These are phyloP conservation scores for Sugiyamaella neomexicana DNA, from an alignment of 1,139 yeast species.

Conservation along the genomic window DNA sequence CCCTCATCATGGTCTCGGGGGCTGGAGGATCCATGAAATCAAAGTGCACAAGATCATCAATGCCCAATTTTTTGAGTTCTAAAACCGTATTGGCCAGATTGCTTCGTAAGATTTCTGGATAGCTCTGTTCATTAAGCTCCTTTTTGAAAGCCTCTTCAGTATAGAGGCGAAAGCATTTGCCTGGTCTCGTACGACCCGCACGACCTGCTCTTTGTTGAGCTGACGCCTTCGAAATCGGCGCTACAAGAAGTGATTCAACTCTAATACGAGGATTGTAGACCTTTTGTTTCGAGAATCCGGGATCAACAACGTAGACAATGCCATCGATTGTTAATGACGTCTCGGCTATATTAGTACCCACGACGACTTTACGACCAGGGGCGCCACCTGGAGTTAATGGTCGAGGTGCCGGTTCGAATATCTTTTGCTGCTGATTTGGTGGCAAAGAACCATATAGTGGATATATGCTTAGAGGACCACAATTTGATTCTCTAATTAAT, in stretches of 20 bases:
- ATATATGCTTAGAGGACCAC: slow-evolving; percentile 86
- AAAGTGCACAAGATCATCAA: slow-evolving; percentile 94
- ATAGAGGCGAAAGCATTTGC: slow-evolving; percentile 93
- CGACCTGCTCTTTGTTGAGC: slow-evolving; percentile 99
- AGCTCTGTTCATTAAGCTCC: slow-evolving; percentile 90
- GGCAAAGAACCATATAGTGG: slow-evolving; percentile 96
- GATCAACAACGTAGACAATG: slow-evolving; percentile 94
- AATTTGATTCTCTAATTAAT: slow-evolving; percentile 78
- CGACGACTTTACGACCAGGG: slow-evolving; percentile 90
- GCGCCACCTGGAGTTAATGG: slow-evolving; percentile 64
- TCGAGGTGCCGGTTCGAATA: slow-evolving; percentile 86
- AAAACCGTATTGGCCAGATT: slow-evolving; percentile 90
- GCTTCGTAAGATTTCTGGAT: slow-evolving; percentile 91
- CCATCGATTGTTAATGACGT: slow-evolving; percentile 98
- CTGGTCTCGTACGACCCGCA: slow-evolving; percentile 99
- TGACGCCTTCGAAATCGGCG: slow-evolving; percentile 95
- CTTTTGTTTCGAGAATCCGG: slow-evolving; percentile 95
- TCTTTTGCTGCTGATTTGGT: slow-evolving; percentile 90
- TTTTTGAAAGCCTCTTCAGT: slow-evolving; percentile 96
- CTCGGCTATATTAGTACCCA: slow-evolving; percentile 97
- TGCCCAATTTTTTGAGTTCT: slow-evolving; percentile 88
- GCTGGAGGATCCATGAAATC: slow-evolving; percentile 99
- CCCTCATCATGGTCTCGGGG: slow-evolving; percentile 99
- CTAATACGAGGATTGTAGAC: slow-evolving; percentile 95
- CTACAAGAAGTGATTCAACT: slow-evolving; percentile 89